Evolutionary conservation across 2,329 filamentous ascomycete genomes (phyloP).

Genomic region (Bipolaris victoriae): DNA sequence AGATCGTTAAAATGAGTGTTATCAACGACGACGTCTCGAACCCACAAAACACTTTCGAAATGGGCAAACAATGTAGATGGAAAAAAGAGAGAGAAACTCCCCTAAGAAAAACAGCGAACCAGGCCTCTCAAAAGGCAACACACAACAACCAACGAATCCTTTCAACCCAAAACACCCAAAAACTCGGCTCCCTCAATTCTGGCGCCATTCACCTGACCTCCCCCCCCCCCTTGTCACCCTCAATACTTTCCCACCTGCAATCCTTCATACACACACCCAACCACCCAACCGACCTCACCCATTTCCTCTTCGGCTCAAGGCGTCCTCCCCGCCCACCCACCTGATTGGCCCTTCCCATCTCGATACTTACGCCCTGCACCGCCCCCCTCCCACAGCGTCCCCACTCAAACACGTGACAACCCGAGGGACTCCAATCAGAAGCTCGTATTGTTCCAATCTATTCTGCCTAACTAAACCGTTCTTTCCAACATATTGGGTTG

Average conservation of each 20-base stretch:
- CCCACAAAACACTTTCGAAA: neutral
- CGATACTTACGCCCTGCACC: neutral
- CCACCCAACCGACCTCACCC: neutral
- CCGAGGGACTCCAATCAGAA: constrained; percentile 15
- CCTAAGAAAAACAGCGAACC: neutral
- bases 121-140: neutral
- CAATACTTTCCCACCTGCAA: too few species aligned
- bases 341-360: constrained; percentile 9
- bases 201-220: too few species aligned
- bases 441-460: neutral
- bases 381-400: neutral
- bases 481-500: too few species aligned
- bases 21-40: neutral
- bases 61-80: neutral
- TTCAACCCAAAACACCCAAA: too few species aligned
- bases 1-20: too few species aligned
- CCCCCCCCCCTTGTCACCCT: too few species aligned
- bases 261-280: too few species aligned
- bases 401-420: constrained; percentile 12
- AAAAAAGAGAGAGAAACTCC: neutral
- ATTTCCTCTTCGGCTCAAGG: constrained; percentile 22
- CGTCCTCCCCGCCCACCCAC: neutral
- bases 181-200: too few species aligned
- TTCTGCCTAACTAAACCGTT: neutral
- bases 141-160: too few species aligned